Evolutionary conservation across 2,329 filamentous ascomycete species (phyloP).

Genomic region (Madurella mycetomatis): DNA sequence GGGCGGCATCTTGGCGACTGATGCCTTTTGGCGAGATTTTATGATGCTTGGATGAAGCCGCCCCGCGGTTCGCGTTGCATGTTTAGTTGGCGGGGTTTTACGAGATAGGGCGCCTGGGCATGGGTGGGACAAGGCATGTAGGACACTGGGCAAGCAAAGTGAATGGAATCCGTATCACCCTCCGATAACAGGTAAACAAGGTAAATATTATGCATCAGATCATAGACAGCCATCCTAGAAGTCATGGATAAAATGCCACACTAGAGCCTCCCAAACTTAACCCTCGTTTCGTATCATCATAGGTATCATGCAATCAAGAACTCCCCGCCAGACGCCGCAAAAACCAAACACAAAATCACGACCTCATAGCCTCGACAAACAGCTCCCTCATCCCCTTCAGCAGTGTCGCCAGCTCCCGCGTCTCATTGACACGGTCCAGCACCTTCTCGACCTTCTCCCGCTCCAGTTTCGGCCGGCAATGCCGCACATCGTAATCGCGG

Average conservation of each 20-base stretch:
- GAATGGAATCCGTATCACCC: too few species aligned
- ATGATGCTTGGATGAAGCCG: conserved; percentile 33
- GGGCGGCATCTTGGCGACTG: conserved; percentile 32
- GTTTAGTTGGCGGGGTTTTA: conserved; percentile 17
- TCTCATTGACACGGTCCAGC: conserved; percentile 76
- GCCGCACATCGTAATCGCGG: conserved; percentile 79
- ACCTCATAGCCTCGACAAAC: conserved; percentile 64
- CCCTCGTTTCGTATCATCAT: background rate
- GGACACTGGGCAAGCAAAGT: too few species aligned
- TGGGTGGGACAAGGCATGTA: too few species aligned
- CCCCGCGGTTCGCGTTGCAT: conserved; percentile 9
- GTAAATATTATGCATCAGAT: too few species aligned
- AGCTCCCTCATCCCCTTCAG: conserved; percentile 79
- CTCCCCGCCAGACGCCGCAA: background rate
- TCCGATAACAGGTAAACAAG: too few species aligned
- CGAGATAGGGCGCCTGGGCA: background rate
- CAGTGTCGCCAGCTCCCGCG: conserved; percentile 64
- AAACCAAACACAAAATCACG: conserved; percentile 29
- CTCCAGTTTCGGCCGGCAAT: conserved; percentile 78
- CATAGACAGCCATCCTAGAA: background rate
- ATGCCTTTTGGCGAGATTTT: background rate
- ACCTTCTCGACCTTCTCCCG: conserved; percentile 71
- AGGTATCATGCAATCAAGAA: background rate
- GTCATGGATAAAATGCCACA: background rate
- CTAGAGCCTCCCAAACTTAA: background rate